Conservation (phyloP, 2,329 filamentous ascomycete species). For the Fusarium redolens region DNA sequence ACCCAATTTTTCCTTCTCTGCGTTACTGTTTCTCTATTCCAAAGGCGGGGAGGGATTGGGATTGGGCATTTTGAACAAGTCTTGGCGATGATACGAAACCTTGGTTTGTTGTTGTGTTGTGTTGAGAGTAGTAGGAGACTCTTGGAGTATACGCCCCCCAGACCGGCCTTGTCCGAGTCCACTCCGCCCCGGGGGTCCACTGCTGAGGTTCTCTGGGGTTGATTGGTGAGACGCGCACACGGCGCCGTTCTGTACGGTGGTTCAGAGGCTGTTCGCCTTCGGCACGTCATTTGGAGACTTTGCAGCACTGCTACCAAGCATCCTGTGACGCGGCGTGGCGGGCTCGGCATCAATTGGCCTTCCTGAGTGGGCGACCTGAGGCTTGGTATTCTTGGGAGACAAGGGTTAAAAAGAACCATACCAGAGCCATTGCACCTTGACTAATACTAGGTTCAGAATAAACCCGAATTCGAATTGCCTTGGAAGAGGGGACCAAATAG, state of each 20-base stretch:
- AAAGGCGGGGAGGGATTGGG: slow-evolving; percentile 39
- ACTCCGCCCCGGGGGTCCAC: slow-evolving; percentile 18
- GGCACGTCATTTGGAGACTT: slow-evolving; percentile 41
- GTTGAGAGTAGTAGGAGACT: neutral
- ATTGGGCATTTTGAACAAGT: slow-evolving; percentile 16
- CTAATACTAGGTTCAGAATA: neutral
- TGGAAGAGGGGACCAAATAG: slow-evolving; percentile 24
- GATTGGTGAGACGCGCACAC: slow-evolving; percentile 13
- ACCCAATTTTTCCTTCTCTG: slow-evolving; percentile 43
- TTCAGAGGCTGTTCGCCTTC: slow-evolving; percentile 10
- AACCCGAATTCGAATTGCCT: slow-evolving; percentile 33
- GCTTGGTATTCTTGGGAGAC: slow-evolving; percentile 41
- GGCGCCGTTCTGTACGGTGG: slow-evolving; percentile 33
- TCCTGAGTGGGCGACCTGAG: slow-evolving; percentile 29
- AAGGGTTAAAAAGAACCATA: slow-evolving; percentile 14
- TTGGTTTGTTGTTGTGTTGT: slow-evolving; percentile 38
- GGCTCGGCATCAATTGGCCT: slow-evolving; percentile 38
- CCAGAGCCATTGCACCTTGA: slow-evolving; percentile 22
- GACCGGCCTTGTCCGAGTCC: slow-evolving; percentile 30
- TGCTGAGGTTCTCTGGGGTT: slow-evolving; percentile 4
- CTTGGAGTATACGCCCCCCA: slow-evolving; percentile 15
- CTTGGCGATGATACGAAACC: slow-evolving; percentile 41
- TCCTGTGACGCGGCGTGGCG: slow-evolving; percentile 44
- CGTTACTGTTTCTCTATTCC: slow-evolving; percentile 27
- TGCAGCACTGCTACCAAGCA: slow-evolving; percentile 12